These are phyloP conservation scores for Suillus bovinus DNA, from an alignment of 768 basidiomycete species.

Conservation along the genomic window DNA sequence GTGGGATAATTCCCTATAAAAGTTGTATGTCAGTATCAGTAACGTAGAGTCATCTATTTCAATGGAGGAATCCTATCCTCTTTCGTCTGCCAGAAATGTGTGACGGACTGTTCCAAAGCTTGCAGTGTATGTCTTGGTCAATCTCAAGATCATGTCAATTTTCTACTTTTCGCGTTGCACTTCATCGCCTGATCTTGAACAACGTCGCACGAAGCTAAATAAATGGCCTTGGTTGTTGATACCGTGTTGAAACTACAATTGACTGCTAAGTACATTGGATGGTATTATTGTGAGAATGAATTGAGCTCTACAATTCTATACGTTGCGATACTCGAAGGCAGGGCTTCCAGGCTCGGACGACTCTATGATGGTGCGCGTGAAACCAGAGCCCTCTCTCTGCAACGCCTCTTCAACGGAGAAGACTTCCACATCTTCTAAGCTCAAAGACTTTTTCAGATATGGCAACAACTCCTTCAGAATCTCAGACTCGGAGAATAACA, in stretches of 20 bases:
- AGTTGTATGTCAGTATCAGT: constrained; percentile 6
- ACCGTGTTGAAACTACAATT: neutral
- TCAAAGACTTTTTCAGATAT: constrained; percentile 79
- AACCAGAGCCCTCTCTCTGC: constrained; percentile 54
- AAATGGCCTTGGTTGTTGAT: neutral
- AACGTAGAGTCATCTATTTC: constrained; percentile 7
- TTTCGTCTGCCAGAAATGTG: neutral
- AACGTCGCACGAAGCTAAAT: no score
- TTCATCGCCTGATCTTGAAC: no score
- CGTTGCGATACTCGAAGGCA: constrained; percentile 86
- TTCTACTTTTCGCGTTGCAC: no score
- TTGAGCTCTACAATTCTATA: constrained; percentile 40
- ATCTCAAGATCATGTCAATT: no score
- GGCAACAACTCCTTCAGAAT: constrained; percentile 71
- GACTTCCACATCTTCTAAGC: constrained; percentile 69
- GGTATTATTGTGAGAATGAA: neutral
- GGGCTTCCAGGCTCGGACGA: constrained; percentile 87
- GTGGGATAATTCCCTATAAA: neutral
- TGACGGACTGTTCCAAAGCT: neutral
- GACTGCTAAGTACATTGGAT: neutral
- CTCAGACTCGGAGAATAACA: constrained; percentile 81
- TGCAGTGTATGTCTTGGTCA: neutral
- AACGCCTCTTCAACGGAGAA: constrained; percentile 68
- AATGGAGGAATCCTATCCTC: neutral
- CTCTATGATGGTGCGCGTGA: constrained; percentile 71